A percentile compares a stretch with the other conserved stretches of the same genome.
These are phyloP conservation scores for Colletotrichum cordylinicola DNA, from an alignment of 2,329 filamentous ascomycete species.

Conservation along the genomic window DNA sequence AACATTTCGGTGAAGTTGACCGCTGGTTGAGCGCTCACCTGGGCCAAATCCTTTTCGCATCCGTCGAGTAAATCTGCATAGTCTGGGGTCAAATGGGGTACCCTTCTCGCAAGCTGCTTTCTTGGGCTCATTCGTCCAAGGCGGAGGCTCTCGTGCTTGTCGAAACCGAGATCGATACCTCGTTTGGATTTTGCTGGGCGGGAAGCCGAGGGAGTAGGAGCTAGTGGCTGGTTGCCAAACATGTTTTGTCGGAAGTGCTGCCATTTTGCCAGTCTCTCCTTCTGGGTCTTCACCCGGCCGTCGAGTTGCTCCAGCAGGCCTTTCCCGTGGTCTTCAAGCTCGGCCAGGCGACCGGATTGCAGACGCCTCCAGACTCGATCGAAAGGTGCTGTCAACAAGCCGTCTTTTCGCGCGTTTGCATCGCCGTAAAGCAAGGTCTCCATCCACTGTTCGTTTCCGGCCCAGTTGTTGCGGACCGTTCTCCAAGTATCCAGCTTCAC, in stretches of 20 bases:
- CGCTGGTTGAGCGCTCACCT: conserved; percentile 26
- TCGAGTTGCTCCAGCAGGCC: conserved; percentile 77
- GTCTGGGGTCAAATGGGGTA: conserved; percentile 38
- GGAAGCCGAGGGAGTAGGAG: conserved; percentile 28
- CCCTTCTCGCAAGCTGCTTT: conserved; percentile 27
- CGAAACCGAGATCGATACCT: conserved; percentile 61
- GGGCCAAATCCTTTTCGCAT: conserved; percentile 46
- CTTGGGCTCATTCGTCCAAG: conserved; percentile 39
- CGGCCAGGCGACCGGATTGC: conserved; percentile 60
- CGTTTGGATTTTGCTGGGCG: conserved; percentile 33
- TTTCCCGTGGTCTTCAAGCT: conserved; percentile 56
- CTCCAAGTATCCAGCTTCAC: conserved; percentile 59
- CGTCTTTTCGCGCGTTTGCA: conserved; percentile 58
- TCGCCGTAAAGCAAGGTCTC: conserved; percentile 74
- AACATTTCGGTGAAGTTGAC: conserved; percentile 27
- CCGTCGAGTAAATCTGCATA: conserved; percentile 49
- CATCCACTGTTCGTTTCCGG: conserved; percentile 77
- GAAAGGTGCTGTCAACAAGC: conserved; percentile 71
- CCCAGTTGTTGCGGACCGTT: conserved; percentile 75
- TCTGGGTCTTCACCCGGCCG: conserved; percentile 68
- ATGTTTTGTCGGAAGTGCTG: conserved; percentile 65
- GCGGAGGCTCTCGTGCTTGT: conserved; percentile 54
- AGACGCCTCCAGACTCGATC: conserved; percentile 75
- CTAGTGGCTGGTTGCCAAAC: conserved; percentile 36
- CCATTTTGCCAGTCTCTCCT: conserved; percentile 75